Percentiles rank a stretch among this genome's conserved stretches.
phyloP scores from a whole-genome alignment of 2,329 filamentous ascomycete genomes.

The Stylonectria norvegica region DNA sequence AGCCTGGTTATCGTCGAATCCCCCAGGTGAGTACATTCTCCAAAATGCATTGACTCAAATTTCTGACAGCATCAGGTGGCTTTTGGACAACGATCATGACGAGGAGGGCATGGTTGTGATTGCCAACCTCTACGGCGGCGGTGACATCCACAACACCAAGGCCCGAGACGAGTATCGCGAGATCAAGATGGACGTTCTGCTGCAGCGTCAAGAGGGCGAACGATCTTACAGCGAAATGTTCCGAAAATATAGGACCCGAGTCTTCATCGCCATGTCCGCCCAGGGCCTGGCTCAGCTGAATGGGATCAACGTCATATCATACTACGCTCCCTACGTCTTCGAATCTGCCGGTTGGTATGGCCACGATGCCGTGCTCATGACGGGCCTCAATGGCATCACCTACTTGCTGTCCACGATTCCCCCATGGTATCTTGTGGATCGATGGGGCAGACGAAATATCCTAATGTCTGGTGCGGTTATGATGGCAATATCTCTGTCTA shows the following conservation, averaged over 20 bases:
- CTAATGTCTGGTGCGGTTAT: constrained; percentile 83
- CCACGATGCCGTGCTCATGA: constrained; percentile 91
- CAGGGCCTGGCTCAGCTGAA: constrained; percentile 95
- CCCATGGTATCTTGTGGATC: constrained; percentile 95
- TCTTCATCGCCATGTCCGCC: constrained; percentile 98
- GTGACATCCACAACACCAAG: constrained; percentile 89
- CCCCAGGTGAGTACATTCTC: constrained; percentile 62
- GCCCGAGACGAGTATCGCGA: constrained; percentile 95
- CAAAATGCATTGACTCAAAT: constrained; percentile 3
- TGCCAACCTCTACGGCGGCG: constrained; percentile 92
- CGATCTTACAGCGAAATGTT: constrained; percentile 93
- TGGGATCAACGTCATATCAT: constrained; percentile 99
- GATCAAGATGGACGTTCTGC: constrained; percentile 96
- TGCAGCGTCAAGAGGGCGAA: constrained; percentile 93
- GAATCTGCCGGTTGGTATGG: constrained; percentile 95
- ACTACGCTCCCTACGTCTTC: constrained; percentile 95
- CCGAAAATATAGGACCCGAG: constrained; percentile 81
- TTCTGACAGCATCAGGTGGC: constrained; percentile 63
- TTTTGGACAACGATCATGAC: constrained; percentile 95
- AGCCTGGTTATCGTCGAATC: constrained; percentile 95
- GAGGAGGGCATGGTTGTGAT: constrained; percentile 98
- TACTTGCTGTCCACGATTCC: constrained; percentile 91
- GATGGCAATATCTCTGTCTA: constrained; percentile 83
- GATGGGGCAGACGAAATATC: constrained; percentile 84
- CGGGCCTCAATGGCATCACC: constrained; percentile 86